Conservation (phyloP, 768 basidiomycete species). For the Scleroderma citrinum region DNA sequence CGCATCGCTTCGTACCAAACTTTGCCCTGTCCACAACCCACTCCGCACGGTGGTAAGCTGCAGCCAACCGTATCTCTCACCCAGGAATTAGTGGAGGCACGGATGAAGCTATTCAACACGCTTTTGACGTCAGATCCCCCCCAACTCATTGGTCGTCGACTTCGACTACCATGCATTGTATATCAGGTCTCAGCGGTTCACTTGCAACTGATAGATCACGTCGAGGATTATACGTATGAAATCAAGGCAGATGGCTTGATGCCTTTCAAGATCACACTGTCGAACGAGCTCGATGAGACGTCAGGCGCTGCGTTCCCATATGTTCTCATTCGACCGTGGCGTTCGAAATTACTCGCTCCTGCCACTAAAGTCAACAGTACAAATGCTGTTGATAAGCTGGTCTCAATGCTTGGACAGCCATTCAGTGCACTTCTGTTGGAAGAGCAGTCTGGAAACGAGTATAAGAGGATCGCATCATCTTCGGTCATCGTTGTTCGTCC, state of each 20-base stretch:
- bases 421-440: too few relatives aligned
- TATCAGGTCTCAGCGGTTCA: not conserved
- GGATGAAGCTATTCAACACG: too few relatives aligned
- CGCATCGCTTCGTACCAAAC: not conserved
- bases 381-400: not conserved
- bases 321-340: too few relatives aligned
- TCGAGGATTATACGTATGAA: too few relatives aligned
- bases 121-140: not conserved
- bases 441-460: not conserved
- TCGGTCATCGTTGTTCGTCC: not conserved
- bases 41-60: too few relatives aligned
- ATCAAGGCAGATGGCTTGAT: too few relatives aligned
- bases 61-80: too few relatives aligned
- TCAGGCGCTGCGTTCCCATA: too few relatives aligned
- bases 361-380: not conserved
- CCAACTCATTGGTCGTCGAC: not conserved
- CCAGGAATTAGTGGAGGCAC: too few relatives aligned
- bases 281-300: too few relatives aligned
- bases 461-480: constrained; percentile 1
- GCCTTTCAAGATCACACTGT: too few relatives aligned
- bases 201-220: not conserved
- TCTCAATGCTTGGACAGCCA: not conserved
- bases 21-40: not conserved
- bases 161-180: not conserved
- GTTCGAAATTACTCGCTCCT: not conserved